Base-by-base conservation (phyloP, 2,329 filamentous ascomycete genomes). In the Colletotrichum chlorophyti region DNA sequence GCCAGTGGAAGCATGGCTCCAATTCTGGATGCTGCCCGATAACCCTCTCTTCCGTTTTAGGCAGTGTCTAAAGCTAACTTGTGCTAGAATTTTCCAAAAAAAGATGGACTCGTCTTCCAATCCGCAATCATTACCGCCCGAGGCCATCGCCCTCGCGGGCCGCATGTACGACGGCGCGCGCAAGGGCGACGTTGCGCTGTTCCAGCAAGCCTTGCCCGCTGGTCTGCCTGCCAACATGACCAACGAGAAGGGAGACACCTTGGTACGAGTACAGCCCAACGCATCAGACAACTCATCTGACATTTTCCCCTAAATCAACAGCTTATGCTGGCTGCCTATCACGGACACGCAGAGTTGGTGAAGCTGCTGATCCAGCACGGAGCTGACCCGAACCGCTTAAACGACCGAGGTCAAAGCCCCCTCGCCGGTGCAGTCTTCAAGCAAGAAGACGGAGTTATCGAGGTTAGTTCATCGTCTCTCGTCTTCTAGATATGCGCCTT, bases 361-460 rank as follows among this genome's bases (percentile, higher is more conserved):
- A 77, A 75, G 42, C 76, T 89, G 58, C 78, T 91, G 10, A 70
- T 91, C 1, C 74, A 82, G 24, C 78, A 85, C 58, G 86, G 86
- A 2, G 87, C 87, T 1, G 86, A 91, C 65, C 80, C 87, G 0
- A 90, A 91, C 69, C 77, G 82, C 1, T 67, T 91, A 24, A 91
- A 91, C 62, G 88, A 88, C 60, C 74, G 83, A 40, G 85, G 85
- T 0, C 89, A 91, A 72, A 89, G 86, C 61, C 85, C 86, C 0
- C 76, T 91, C 4, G 88, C 88, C 0, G 89, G 89, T 0, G 88
- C 88, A 0, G 85, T 91, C 8, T 91, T 91, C 70, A 91, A 91
- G 72, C 84, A 84, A 10, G 86, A 89, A 66, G 80, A 83, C 52
- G 83, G 81, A 4, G 84, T 91, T 3, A 81, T 91, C 9, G 82